These are phyloP conservation scores for Poa annua DNA, from an alignment of 176 grass and related monocot species.

Conservation along the genomic window DNA sequence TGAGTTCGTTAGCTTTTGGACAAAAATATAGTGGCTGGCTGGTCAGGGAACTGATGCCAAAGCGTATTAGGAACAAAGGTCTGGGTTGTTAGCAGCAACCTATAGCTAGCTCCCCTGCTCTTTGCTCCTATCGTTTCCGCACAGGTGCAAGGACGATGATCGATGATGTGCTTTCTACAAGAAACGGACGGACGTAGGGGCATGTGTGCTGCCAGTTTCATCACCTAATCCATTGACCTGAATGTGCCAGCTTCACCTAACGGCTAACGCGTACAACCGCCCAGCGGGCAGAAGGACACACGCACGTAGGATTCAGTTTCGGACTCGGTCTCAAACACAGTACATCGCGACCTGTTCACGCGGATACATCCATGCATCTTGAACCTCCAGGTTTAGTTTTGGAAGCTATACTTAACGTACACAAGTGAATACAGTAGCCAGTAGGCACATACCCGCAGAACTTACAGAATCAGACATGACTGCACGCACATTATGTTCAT, in stretches of 20 bases:
- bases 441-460: background rate
- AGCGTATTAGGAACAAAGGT: conserved; percentile 10
- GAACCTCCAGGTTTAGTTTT: background rate
- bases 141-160: background rate
- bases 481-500: background rate
- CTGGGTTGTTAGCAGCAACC: conserved; percentile 16
- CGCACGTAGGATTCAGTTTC: background rate
- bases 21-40: background rate
- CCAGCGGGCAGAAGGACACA: background rate
- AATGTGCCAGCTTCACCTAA: background rate
- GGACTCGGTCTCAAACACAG: background rate
- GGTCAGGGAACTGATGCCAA: conserved; percentile 45
- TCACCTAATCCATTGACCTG: conserved; percentile 26
- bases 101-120: background rate
- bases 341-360: background rate
- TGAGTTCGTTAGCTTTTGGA: background rate
- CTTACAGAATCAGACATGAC: background rate
- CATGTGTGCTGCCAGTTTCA: background rate
- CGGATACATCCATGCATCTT: background rate
- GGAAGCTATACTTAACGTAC: background rate
- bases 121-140: conserved; percentile 5
- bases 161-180: background rate
- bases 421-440: background rate
- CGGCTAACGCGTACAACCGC: background rate
- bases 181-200: background rate